Evolutionary conservation across 116 monocot species (phyloP), one percentile per base, ranked within the genome.

Genomic region (Dioscorea cayenensis): DNA sequence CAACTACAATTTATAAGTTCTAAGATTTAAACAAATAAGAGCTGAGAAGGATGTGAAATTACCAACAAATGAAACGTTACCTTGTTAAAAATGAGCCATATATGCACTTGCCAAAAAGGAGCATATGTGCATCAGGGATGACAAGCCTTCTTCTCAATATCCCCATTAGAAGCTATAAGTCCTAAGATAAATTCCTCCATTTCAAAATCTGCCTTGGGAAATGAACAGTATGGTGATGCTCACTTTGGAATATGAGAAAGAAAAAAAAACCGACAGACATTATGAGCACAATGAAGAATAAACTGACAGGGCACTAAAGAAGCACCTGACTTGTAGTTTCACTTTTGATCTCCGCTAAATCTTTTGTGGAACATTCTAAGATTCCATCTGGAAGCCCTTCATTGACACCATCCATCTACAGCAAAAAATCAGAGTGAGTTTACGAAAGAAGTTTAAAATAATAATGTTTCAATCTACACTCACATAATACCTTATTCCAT

Each of bases 161-260:
- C 80, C 63, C 19, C 2, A 70, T 80, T 78, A 27, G 72, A 71
- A 36, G 19, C 38, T 38, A 84, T 11, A 68, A 78, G 84, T 65
- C 71, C 71, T 71, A 66, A 58, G 55, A 87, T 69, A 66, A 75
- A 77, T 17, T 92, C 85, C 68, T 82, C 77, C 65, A 84, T 66
- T 69, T 95, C 95, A 77, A 73, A 63, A 92, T 82, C 61, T 79
- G 75, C 66, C 64, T 75, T 5, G 95, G 89, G 76, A 95, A 80
- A n/a, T 75, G 81, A 37, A 80, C 55, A 22, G 76, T 49, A 58
- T 68, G 60, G 36, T 64, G 64, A 52, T 59, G 71, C 16, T 72
- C 71, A 28, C 32, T 29, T 65, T 82, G 68, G 52, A 79, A 77
- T 87, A 90, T n/a, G 49, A 36, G 55, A 36, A 28, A 66, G 50